Evolutionary conservation across 768 basidiomycete species (phyloP).

Genomic region (Lyophyllum shimeji): DNA sequence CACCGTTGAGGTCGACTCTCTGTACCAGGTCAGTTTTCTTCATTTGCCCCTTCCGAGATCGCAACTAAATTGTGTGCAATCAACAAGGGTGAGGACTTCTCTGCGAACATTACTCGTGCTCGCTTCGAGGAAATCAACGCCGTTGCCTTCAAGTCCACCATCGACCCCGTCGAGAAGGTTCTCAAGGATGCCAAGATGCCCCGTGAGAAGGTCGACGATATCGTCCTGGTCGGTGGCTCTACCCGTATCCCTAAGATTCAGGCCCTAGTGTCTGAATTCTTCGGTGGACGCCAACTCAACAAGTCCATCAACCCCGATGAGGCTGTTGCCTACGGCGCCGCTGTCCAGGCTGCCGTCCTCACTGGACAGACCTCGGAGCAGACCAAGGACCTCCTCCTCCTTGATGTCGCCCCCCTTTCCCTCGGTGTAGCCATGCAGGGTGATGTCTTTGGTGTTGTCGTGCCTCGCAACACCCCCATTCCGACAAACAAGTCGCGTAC

Average conservation of each 20-base stretch:
- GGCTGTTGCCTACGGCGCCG: constrained; percentile 99
- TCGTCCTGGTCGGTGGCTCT: constrained; percentile 99
- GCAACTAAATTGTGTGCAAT: background rate
- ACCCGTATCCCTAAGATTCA: constrained; percentile 99
- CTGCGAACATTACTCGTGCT: constrained; percentile 97
- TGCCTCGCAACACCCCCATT: constrained; percentile 99
- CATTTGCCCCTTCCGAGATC: background rate
- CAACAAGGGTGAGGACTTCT: constrained; percentile 92
- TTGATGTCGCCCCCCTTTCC: constrained; percentile 97
- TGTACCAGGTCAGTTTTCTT: constrained; percentile 72
- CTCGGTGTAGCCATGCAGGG: constrained; percentile 99
- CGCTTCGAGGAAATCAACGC: constrained; percentile 99
- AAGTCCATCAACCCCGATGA: constrained; percentile 99
- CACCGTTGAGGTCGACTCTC: constrained; percentile 98
- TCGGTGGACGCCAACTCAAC: constrained; percentile 96
- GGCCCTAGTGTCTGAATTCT: constrained; percentile 97
- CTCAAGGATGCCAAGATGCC: constrained; percentile 99
- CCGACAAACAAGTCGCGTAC: constrained; percentile 99
- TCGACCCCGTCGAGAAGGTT: constrained; percentile 98
- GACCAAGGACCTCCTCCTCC: constrained; percentile 96
- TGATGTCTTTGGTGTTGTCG: constrained; percentile 99
- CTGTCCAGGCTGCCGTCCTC: constrained; percentile 98
- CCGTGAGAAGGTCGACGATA: constrained; percentile 96
- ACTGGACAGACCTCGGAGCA: constrained; percentile 99
- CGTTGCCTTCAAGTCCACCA: constrained; percentile 89